Evolutionary conservation across 2,329 filamentous ascomycete species (phyloP).

Genomic region (Canariomyces notabilis): DNA sequence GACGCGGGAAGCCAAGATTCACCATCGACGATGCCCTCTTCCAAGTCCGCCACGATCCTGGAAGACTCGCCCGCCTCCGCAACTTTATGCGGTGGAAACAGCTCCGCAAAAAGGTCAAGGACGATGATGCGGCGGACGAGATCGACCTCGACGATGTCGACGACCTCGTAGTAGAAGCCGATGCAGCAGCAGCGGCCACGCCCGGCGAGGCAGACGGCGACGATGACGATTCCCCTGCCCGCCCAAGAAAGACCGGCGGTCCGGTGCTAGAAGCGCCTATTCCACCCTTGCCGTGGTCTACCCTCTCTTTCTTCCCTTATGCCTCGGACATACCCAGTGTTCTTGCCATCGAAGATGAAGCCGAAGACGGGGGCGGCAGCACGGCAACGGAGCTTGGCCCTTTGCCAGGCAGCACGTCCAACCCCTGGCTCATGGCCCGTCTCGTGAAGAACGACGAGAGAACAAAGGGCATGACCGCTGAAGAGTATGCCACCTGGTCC

Average conservation of each 20-base stretch:
- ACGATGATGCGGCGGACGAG: slow-evolving; percentile 17
- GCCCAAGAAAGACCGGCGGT: no score
- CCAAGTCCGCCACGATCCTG: slow-evolving; percentile 23
- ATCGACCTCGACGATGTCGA: slow-evolving; percentile 12
- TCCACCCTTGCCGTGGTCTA: no score
- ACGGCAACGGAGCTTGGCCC: no score
- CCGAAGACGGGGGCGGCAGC: no score
- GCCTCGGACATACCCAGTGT: no score
- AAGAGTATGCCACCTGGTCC: slow-evolving; percentile 23
- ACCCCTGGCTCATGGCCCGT: background rate
- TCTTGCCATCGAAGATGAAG: no score
- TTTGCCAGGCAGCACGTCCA: background rate
- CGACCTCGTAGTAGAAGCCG: background rate
- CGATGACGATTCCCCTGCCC: no score
- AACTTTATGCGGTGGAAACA: slow-evolving; percentile 25
- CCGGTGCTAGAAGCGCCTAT: no score
- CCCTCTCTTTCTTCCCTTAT: no score
- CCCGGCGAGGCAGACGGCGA: no score
- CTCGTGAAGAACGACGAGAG: background rate
- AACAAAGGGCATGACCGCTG: slow-evolving; percentile 17
- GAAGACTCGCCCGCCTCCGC: slow-evolving; percentile 20
- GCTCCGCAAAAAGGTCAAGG: slow-evolving; percentile 19
- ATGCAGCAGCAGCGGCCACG: background rate
- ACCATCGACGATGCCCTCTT: slow-evolving; percentile 25
- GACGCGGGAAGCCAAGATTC: slow-evolving; percentile 21